phyloP scores from a whole-genome alignment of 2,329 filamentous ascomycete genomes.

The Salinomyces thailandicus region DNA sequence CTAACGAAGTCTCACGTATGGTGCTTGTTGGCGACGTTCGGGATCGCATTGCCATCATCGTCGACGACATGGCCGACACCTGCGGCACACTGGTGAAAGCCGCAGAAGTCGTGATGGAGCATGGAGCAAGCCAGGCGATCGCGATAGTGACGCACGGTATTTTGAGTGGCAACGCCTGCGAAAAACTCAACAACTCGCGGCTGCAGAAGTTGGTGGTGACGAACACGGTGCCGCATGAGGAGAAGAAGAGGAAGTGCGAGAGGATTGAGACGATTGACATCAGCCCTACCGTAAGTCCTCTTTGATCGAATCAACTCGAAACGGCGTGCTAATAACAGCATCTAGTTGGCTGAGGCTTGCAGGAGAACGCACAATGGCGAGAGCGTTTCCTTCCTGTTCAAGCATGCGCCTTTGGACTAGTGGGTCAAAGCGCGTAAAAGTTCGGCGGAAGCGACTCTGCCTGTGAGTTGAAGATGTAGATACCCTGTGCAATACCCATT shows the following conservation, averaged over 20 bases:
- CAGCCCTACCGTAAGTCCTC: conserved; percentile 55
- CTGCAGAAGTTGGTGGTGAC: conserved; percentile 76
- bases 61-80: conserved; percentile 97
- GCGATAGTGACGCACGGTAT: conserved; percentile 95
- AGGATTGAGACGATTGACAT: conserved; percentile 88
- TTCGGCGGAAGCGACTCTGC: neutral
- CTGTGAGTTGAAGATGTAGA: neutral
- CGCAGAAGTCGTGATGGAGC: conserved; percentile 74
- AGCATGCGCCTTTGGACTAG: conserved; percentile 33
- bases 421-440: neutral
- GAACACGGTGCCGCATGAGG: conserved; percentile 73
- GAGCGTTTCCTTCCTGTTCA: conserved; percentile 58
- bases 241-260: conserved; percentile 67
- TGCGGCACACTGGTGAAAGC: conserved; percentile 84
- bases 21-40: conserved; percentile 90
- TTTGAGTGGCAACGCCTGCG: conserved; percentile 75
- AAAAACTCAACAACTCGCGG: conserved; percentile 69
- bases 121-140: conserved; percentile 78
- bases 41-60: conserved; percentile 86
- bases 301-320: neutral
- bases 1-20: conserved; percentile 86
- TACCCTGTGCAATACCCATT: conserved; percentile 1
- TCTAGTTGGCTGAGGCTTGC: conserved; percentile 55
- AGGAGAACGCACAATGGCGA: conserved; percentile 59
- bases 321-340: neutral